Base-by-base conservation (phyloP, 768 basidiomycete species). In the Paxillus rubicundulus region DNA sequence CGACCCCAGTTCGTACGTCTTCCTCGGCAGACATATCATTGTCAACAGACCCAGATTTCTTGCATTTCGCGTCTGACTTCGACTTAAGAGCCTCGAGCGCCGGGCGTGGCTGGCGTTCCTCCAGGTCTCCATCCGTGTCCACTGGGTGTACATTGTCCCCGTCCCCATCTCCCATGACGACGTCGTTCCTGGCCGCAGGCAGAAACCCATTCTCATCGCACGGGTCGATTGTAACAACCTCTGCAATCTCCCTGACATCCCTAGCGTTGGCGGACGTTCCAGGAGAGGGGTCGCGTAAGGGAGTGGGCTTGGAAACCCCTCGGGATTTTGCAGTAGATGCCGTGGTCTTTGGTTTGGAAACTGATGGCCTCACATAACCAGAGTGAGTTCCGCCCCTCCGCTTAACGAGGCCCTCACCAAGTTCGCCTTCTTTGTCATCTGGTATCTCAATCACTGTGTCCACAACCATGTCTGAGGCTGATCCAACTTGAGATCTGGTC, bases 231-330 rank as follows among this genome's bases (percentile, higher is more conserved):
- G 52, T 50, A 5, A 66, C 53, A 5, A 45, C 57, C n/a, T 62
- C 59, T 37, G 70, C 69, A 9, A 61, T 67, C 45, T 72, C 69
- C 45, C 45, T 47, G 21, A 60, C 67, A 44, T 72, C 69, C 46
- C 46, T 49, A 24, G 56, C 61, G 27, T 60, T 67, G 21, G 51
- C 58, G 33, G 49, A 61, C 27, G 64, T 62, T 18, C 57, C 39
- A 3, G 36, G 42, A 42, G 56, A 54, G 9, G 34, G 39, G 16
- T 30, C 20, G 9, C 17, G 52, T 28, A 44, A 43, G 17, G 45
- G 43, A 16, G 20, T 9, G 3, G 32, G 49, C 28, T 55, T 55
- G 18, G 49, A 50, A 28, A 61, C 30, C 32, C 21, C 17, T 9
- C 33, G 33, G 8, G 54, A 42, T n/a, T 60, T 58, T 10, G 52